Evolutionary conservation across 1,284 basidiomycete species (phyloP), one percentile per base, ranked within the genome.

Genomic region (Ustilago curta): DNA sequence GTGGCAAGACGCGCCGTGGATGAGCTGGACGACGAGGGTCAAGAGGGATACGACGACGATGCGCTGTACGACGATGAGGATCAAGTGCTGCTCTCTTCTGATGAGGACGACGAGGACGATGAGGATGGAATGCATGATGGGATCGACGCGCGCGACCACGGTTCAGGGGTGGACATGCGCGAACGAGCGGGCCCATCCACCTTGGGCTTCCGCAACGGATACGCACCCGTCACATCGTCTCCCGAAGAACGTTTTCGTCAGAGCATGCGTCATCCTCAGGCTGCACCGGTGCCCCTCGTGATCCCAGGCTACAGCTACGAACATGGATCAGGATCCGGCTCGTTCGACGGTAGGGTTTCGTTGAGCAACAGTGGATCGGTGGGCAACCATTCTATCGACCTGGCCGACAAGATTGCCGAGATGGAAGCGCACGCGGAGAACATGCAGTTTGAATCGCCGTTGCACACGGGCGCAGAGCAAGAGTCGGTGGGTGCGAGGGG

Each of bases 1-100:
- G 90, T 94, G 59, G 93, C 93, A 27, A 90, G 92, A 27, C 88
- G 89, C 64, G 93, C 93, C 1, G 91, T 94, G 43, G 90, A 93
- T 81, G 90, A 91, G 37, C 90, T 93, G 83, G 82, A 83, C 42
- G 81, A 81, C 50, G 79, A 83, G 44, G 59, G 45, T 6, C 55
- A 58, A 23, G 75, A 59, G 11, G 59, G 40, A 4, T 57, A 47
- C 37, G 60, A 68, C 23, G 78, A 76, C n/a, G 65, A 54, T 25
- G 53, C 37, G 16, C 57, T 60, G 21, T 52, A 58, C 11, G 77
- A 74, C 18, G 61, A 60, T 3, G 71, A 72, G 5, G 61, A 44
- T 19, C 52, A 64, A 16, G 76, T 58, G 50, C 56, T 70, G 48
- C 59, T 76, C 2, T 66, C 49, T 2, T 61, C 54, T 16, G 70